Conservation (phyloP, 129 eudicot genomes). For the Scalesia atractyloides region DNA sequence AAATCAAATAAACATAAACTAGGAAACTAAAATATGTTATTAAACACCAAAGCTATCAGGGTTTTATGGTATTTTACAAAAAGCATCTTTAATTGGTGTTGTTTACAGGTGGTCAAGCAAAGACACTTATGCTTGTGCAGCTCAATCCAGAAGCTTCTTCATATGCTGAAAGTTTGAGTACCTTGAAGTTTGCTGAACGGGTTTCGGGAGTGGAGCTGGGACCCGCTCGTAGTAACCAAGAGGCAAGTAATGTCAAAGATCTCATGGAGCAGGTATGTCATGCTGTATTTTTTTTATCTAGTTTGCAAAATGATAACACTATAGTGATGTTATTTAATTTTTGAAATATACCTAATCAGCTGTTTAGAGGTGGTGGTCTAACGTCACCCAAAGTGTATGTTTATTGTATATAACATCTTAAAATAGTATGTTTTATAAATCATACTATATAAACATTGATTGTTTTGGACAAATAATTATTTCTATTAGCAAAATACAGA, state of each 20-base stretch:
- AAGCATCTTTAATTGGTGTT: not conserved
- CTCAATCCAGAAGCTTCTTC: constrained; percentile 74
- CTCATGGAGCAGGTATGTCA: constrained; percentile 82
- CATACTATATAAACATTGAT: no score
- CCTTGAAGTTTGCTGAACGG: constrained; percentile 97
- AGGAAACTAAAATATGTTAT: not conserved
- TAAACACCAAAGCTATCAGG: not conserved
- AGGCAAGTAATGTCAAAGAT: constrained; percentile 70
- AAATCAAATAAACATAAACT: not conserved
- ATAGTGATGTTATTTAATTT: not conserved
- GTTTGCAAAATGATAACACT: not conserved
- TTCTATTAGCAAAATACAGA: not conserved
- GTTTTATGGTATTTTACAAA: not conserved
- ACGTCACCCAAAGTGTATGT: no score
- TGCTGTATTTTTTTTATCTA: not conserved
- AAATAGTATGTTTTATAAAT: no score
- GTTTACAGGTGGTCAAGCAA: constrained; percentile 87
- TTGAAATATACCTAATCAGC: not conserved
- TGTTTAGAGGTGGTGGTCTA: not conserved
- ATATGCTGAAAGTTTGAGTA: constrained; percentile 66
- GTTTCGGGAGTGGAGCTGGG: constrained; percentile 98
- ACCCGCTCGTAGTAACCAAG: constrained; percentile 85
- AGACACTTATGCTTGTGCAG: constrained; percentile 98
- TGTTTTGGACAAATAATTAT: not conserved
- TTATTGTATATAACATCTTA: no score